These are phyloP conservation scores for Tetraselmis chui DNA, from an alignment of 139 green algal species.

Conservation along the genomic window DNA sequence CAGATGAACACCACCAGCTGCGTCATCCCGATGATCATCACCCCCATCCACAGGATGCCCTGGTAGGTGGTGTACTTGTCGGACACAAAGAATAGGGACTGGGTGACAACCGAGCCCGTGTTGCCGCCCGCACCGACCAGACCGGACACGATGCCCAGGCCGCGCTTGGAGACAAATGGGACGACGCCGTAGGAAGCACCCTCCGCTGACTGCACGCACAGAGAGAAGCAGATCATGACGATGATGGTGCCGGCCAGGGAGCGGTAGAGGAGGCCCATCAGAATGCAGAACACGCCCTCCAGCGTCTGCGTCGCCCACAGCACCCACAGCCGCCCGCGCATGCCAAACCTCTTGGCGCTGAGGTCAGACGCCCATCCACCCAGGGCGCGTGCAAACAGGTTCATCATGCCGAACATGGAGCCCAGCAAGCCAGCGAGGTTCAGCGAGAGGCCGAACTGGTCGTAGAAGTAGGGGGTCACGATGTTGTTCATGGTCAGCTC, in stretches of 20 bases:
- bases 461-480: constrained; percentile 58
- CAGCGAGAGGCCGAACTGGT: constrained; percentile 56
- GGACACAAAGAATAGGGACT: constrained; percentile 91
- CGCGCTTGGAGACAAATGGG: constrained; percentile 78
- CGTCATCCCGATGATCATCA: constrained; percentile 70
- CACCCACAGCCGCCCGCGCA: constrained; percentile 65
- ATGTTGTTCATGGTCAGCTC: constrained; percentile 79
- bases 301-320: constrained; percentile 67
- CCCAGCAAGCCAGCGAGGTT: constrained; percentile 53
- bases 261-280: constrained; percentile 59
- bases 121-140: constrained; percentile 89
- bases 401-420: constrained; percentile 81
- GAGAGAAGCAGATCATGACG: constrained; percentile 77
- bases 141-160: constrained; percentile 78
- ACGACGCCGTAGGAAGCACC: constrained; percentile 83
- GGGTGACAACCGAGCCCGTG: constrained; percentile 72
- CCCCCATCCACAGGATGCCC: constrained; percentile 79
- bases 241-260: constrained; percentile 62
- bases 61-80: constrained; percentile 46
- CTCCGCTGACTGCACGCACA: constrained; percentile 74
- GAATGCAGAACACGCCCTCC: constrained; percentile 67
- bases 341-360: constrained; percentile 35
- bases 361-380: constrained; percentile 70
- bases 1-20: constrained; percentile 60
- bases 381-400: constrained; percentile 79